These are phyloP conservation scores for Xylaria cubensis DNA, from an alignment of 495 filamentous ascomycete species.

Conservation along the genomic window DNA sequence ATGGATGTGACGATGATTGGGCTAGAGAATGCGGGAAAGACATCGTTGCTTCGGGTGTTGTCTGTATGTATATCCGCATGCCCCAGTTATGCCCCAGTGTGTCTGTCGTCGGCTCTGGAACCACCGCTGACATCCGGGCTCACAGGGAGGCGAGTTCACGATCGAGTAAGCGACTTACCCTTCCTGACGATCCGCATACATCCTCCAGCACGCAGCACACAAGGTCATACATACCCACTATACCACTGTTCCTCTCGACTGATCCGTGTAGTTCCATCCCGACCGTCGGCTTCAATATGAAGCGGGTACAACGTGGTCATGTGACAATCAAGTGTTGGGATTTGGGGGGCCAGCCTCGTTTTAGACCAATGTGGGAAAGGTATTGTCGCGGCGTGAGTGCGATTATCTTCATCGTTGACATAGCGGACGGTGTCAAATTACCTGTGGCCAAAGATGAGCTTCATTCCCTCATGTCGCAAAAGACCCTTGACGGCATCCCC, in stretches of 20 bases:
- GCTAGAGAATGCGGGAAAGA: constrained; percentile 97
- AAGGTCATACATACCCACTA: not conserved
- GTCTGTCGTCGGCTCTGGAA: constrained; percentile 18
- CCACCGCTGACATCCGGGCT: constrained; percentile 34
- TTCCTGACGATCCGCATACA: constrained; percentile 10
- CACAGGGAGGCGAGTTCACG: constrained; percentile 95
- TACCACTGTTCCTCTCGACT: constrained; percentile 20
- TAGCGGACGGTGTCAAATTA: constrained; percentile 79
- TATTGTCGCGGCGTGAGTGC: constrained; percentile 98
- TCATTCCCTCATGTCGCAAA: constrained; percentile 84
- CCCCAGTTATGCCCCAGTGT: not conserved
- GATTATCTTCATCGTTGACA: constrained; percentile 97
- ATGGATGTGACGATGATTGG: constrained; percentile 99
- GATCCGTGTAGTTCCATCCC: constrained; percentile 81
- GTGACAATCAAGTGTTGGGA: constrained; percentile 99
- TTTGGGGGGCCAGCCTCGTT: constrained; percentile 94
- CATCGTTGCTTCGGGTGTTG: constrained; percentile 88
- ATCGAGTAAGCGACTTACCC: constrained; percentile 80
- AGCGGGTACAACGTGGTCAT: constrained; percentile 96
- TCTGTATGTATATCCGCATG: constrained; percentile 69
- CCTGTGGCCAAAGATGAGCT: constrained; percentile 93
- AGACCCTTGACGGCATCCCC: constrained; percentile 85
- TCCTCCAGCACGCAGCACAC: constrained; percentile 10
- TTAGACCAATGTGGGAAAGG: constrained; percentile 98
- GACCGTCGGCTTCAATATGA: constrained; percentile 99